These are phyloP conservation scores for Teunomyces stri DNA, from an alignment of 805 yeast species.

Conservation along the genomic window DNA sequence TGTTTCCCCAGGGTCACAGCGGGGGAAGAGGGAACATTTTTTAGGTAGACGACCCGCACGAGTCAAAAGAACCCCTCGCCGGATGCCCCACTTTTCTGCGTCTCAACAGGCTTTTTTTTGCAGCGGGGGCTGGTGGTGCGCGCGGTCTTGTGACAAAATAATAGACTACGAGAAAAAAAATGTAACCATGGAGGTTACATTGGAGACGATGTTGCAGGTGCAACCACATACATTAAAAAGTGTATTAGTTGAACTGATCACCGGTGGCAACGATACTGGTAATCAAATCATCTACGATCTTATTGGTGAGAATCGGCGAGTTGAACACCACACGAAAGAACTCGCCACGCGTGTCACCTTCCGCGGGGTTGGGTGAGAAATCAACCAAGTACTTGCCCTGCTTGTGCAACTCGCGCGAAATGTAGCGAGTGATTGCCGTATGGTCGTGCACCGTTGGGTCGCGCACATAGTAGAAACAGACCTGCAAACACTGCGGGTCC, in stretches of 20 bases:
- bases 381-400: slow-evolving; percentile 72
- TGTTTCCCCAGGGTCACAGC: background rate
- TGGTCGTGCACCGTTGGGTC: slow-evolving; percentile 21
- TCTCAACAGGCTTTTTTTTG: no score
- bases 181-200: background rate
- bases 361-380: slow-evolving; percentile 64
- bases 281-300: slow-evolving; percentile 36
- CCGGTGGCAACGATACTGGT: slow-evolving; percentile 21
- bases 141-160: background rate
- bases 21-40: background rate
- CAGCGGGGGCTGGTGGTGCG: no score
- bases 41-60: background rate
- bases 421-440: slow-evolving; percentile 57
- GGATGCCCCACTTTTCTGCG: background rate
- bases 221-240: background rate
- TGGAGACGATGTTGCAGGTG: background rate
- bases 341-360: slow-evolving; percentile 57
- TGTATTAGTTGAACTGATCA: background rate
- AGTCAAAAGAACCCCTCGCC: background rate
- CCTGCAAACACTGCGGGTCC: slow-evolving; percentile 73
- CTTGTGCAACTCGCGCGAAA: slow-evolving; percentile 58
- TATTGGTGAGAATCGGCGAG: slow-evolving; percentile 52
- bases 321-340: slow-evolving; percentile 83
- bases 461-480: slow-evolving; percentile 73
- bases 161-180: background rate